These are phyloP conservation scores for Candida sanyaensis DNA, from an alignment of 1,139 yeast genomes.

Conservation along the genomic window DNA sequence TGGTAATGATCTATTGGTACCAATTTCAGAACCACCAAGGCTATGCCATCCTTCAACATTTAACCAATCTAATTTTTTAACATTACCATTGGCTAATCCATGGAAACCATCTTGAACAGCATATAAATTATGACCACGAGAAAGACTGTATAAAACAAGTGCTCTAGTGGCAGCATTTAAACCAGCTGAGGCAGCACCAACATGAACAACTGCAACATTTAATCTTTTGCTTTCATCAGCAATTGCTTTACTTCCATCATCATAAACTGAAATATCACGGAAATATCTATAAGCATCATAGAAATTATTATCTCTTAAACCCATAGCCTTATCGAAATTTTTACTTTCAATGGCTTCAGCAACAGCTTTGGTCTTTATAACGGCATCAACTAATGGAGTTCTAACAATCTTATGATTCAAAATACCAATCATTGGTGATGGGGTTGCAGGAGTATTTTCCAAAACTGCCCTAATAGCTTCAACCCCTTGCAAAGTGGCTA, in stretches of 20 bases:
- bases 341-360: conserved; percentile 80
- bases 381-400: conserved; percentile 86
- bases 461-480: conserved; percentile 95
- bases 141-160: conserved; percentile 86
- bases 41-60: conserved; percentile 90
- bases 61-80: conserved; percentile 76
- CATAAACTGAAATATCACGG: conserved; percentile 67
- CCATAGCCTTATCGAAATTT: conserved; percentile 85
- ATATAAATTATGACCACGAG: conserved; percentile 84
- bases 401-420: conserved; percentile 85
- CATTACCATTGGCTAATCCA: conserved; percentile 82
- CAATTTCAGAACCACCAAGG: conserved; percentile 92
- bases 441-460: conserved; percentile 84
- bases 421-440: conserved; percentile 94
- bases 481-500: conserved; percentile 95
- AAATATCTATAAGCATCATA: conserved; percentile 75
- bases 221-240: conserved; percentile 50
- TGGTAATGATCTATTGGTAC: conserved; percentile 89
- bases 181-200: conserved; percentile 98
- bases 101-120: conserved; percentile 91
- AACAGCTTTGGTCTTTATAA: conserved; percentile 77
- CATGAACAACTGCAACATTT: conserved; percentile 80
- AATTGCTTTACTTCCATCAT: conserved; percentile 58
- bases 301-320: conserved; percentile 84
- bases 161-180: conserved; percentile 93